A percentile compares a stretch with the other conserved stretches of the same genome.
phyloP scores from a whole-genome alignment of 2,329 filamentous ascomycete species.

The Leptographium procerum region DNA sequence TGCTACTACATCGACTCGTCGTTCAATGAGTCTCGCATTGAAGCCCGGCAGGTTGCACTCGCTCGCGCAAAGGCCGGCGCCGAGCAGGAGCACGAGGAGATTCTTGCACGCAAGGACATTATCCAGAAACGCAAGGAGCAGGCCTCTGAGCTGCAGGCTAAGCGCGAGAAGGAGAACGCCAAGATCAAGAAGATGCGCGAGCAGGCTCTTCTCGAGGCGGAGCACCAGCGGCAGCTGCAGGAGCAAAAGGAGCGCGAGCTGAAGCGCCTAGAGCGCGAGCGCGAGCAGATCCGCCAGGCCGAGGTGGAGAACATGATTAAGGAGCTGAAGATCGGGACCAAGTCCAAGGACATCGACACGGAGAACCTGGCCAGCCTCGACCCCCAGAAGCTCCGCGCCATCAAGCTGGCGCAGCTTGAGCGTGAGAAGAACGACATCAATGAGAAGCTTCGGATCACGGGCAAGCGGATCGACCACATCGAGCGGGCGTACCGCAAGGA shows the following conservation, averaged over 20 bases:
- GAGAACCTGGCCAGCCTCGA: constrained; percentile 79
- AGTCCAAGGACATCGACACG: constrained; percentile 62
- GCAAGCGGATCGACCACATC: constrained; percentile 92
- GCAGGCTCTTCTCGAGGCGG: constrained; percentile 79
- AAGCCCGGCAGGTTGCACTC: constrained; percentile 69
- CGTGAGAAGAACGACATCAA: constrained; percentile 96
- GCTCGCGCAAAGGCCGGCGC: constrained; percentile 74
- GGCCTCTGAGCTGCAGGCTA: constrained; percentile 76
- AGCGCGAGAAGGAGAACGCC: constrained; percentile 86
- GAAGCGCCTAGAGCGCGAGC: constrained; percentile 74
- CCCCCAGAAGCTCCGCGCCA: constrained; percentile 77
- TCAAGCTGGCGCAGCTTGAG: constrained; percentile 92
- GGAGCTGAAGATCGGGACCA: constrained; percentile 81
- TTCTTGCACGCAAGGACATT: constrained; percentile 72
- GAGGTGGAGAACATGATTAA: constrained; percentile 88
- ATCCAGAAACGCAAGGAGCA: constrained; percentile 97
- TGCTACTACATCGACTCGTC: constrained; percentile 91
- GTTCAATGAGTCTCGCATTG: constrained; percentile 71
- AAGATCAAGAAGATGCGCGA: constrained; percentile 76
- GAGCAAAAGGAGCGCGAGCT: constrained; percentile 87
- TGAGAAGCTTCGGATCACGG: constrained; percentile 80
- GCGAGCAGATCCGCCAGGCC: constrained; percentile 80
- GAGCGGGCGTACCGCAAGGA: constrained; percentile 95
- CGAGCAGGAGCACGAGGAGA: constrained; percentile 83
- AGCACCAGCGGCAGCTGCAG: constrained; percentile 77